phyloP scores from a whole-genome alignment of 192 early-diverging fungal genomes.

The Cladochytrium replicatum region DNA sequence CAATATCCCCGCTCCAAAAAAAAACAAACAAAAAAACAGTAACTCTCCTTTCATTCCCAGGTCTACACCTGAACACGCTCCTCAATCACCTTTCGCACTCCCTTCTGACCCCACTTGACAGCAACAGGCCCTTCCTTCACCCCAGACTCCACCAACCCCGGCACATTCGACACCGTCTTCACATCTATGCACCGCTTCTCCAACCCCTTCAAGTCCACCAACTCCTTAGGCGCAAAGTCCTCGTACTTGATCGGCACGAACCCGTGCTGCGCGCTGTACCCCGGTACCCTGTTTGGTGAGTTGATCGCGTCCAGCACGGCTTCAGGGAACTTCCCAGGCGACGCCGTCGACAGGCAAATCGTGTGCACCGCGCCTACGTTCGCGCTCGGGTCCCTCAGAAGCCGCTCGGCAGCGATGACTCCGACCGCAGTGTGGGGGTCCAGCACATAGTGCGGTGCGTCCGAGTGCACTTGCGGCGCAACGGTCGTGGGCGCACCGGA shows the following conservation, averaged over 20 bases:
- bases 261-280: constrained; percentile 4
- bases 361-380: too few relatives aligned
- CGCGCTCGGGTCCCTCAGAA: constrained; percentile 1
- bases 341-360: constrained; percentile 76
- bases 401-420: constrained; percentile 66
- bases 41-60: too few relatives aligned
- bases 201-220: constrained; percentile 31
- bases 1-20: too few relatives aligned
- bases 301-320: constrained; percentile 70
- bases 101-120: too few relatives aligned
- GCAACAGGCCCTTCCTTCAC: too few relatives aligned
- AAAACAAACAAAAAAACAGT: too few relatives aligned
- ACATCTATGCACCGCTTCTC: constrained; percentile 33
- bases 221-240: constrained; percentile 39
- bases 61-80: too few relatives aligned
- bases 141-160: too few relatives aligned
- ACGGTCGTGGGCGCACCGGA: background rate
- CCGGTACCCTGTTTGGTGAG: background rate
- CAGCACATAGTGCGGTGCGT: constrained; percentile 75
- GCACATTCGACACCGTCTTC: too few relatives aligned
- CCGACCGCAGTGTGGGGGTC: constrained; percentile 97
- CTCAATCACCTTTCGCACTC: too few relatives aligned
- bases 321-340: constrained; percentile 93
- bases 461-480: constrained; percentile 25
- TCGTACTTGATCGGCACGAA: constrained; percentile 25